These are phyloP conservation scores for Cichorium intybus DNA, from an alignment of 140 eudicot genomes.

Conservation along the genomic window DNA sequence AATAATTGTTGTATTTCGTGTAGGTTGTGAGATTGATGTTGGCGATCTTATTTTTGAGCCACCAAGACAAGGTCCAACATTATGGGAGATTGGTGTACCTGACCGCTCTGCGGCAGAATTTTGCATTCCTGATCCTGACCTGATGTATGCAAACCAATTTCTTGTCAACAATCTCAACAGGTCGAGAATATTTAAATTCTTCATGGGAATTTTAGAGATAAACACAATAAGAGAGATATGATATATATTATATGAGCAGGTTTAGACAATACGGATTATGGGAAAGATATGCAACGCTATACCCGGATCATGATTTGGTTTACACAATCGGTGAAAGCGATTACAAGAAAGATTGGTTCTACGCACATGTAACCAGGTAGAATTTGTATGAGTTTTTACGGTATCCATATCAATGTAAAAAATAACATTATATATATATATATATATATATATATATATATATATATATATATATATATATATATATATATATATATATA, in stretches of 20 bases:
- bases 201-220: not conserved
- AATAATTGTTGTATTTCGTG: not conserved
- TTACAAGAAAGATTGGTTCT: conserved; percentile 67
- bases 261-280: conserved; percentile 81
- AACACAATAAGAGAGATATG: not conserved
- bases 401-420: too few relatives aligned
- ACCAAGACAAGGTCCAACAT: conserved; percentile 59
- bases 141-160: conserved; percentile 50
- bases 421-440: too few relatives aligned
- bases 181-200: conserved; percentile 10
- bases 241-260: conserved; percentile 23
- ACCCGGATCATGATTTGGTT: conserved; percentile 54
- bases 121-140: conserved; percentile 65
- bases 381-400: too few relatives aligned
- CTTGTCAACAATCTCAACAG: conserved; percentile 44
- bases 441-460: too few relatives aligned
- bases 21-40: conserved; percentile 44
- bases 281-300: conserved; percentile 59
- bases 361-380: conserved; percentile 61
- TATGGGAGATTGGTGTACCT: conserved; percentile 76
- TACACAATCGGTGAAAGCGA: conserved; percentile 59
- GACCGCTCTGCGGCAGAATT: conserved; percentile 52
- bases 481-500: too few relatives aligned
- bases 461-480: too few relatives aligned
- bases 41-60: conserved; percentile 49